phyloP scores from a whole-genome alignment of 2,329 filamentous ascomycete species.

The Paecilomyces variotii region DNA sequence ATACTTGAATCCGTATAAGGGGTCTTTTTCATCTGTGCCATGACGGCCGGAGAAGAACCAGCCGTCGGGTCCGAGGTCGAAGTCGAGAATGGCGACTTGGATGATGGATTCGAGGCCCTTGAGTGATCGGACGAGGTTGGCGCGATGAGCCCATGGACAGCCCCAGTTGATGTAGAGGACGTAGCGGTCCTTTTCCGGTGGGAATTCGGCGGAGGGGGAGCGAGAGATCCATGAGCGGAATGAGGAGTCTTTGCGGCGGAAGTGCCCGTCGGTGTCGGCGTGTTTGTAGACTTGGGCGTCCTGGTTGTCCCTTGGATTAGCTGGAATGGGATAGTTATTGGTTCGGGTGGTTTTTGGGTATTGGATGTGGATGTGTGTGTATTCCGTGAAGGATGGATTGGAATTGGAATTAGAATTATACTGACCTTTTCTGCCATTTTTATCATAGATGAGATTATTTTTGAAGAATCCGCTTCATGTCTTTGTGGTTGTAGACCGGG shows the following conservation, averaged over 20 bases:
- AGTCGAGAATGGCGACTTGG: slow-evolving; percentile 38
- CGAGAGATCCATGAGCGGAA: slow-evolving; percentile 52
- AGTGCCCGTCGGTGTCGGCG: slow-evolving; percentile 43
- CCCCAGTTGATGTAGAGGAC: slow-evolving; percentile 53
- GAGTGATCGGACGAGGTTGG: slow-evolving; percentile 39
- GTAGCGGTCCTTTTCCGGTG: slow-evolving; percentile 54
- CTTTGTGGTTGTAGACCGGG: no score
- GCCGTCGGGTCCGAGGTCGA: slow-evolving; percentile 39
- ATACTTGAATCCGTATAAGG: slow-evolving; percentile 62
- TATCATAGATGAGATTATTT: no score
- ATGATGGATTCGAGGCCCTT: slow-evolving; percentile 46
- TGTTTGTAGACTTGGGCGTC: slow-evolving; percentile 20
- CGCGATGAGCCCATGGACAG: slow-evolving; percentile 56
- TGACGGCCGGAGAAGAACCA: slow-evolving; percentile 69
- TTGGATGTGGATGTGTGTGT: no score
- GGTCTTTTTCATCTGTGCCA: slow-evolving; percentile 54
- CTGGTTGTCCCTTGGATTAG: slow-evolving; percentile 6
- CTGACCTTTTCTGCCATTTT: no score
- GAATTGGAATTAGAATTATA: no score
- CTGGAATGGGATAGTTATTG: no score
- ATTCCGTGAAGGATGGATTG: no score
- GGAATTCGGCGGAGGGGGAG: slow-evolving; percentile 44
- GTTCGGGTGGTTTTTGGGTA: no score
- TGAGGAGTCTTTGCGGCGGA: slow-evolving; percentile 44
- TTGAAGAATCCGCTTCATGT: no score